Base-by-base conservation (phyloP, 1,284 basidiomycete species). In the Ceratobasidium theobromae region DNA sequence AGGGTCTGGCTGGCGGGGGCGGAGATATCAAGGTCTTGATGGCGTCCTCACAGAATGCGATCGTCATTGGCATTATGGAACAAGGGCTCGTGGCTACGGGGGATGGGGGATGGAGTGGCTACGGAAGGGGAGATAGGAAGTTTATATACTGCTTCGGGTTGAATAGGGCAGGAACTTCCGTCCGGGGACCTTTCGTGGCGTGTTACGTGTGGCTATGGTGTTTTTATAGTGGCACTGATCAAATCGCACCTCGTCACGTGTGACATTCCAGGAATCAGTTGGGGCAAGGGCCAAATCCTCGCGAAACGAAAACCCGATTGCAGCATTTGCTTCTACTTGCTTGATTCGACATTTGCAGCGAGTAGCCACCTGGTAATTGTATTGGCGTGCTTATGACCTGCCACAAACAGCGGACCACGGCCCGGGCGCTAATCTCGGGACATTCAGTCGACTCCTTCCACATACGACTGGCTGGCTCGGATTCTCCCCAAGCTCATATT, bases 131-230 rank as follows among this genome's bases (percentile, higher is more conserved):
- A 53, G 49, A 51, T 16, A 28, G 60, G 51, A 53, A 65, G 60
- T 25, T 32, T 65, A 65, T 65, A 53, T 65, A 65, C 60, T 28
- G 11, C 28, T 65, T 53, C 49, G 28, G 25, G 58, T 23, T 11
- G 60, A 35, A 12, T 6, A 18, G 35, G 21, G 9, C 16, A 9
- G 11, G 49, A 35, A 35, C 43, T 53, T 41, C 48, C 30, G 45
- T 40, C 23, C 27, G 48, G 40, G 45, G 51, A 18, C 38, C 12
- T 53, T 53, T 65, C 30, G 21, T 14, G 23, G 14, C 14, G 60
- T 16, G 60, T n/a, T 35, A 32, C 23, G 38, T 30, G 60, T 65
- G 60, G 60, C 60, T 65, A 64, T 25, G 38, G 9, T 3, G 9
- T 48, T 48, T 48, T 11, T 27, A 23, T 48, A 23, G 45, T n/a